phyloP scores from a whole-genome alignment of 768 basidiomycete species.

The Leccinellum rugosiceps region DNA sequence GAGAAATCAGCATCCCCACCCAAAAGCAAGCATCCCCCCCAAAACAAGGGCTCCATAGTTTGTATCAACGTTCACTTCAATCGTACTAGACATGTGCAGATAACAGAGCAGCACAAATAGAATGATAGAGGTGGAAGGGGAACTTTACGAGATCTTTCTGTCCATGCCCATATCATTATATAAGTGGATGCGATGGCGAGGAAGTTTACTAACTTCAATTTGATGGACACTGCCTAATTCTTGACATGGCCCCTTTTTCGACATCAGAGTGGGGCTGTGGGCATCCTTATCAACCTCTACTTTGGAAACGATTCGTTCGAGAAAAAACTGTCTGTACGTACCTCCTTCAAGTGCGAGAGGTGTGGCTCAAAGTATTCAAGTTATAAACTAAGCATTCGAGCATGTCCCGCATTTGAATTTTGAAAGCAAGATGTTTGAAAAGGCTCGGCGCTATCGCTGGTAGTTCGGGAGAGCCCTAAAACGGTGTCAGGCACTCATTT shows the following conservation, averaged over 20 bases:
- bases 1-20: conserved; percentile 1
- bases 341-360: background rate
- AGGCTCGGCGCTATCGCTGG: background rate
- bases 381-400: no score
- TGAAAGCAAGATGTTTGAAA: background rate
- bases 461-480: no score
- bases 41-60: conserved; percentile 20
- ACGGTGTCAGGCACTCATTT: no score
- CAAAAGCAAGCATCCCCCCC: conserved; percentile 23
- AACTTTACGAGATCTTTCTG: background rate
- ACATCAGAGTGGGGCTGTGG: background rate
- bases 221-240: background rate
- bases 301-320: background rate
- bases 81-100: conserved; percentile 2
- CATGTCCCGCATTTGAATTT: background rate
- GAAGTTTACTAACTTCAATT: background rate
- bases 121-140: background rate
- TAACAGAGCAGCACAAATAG: background rate
- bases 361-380: background rate
- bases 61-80: background rate
- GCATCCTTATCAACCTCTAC: background rate
- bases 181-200: conserved; percentile 1
- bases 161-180: conserved; percentile 1
- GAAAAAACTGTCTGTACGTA: background rate
- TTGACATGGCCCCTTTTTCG: background rate